Evolutionary conservation across 768 basidiomycete species (phyloP).

Genomic region (Amanita exitialis): DNA sequence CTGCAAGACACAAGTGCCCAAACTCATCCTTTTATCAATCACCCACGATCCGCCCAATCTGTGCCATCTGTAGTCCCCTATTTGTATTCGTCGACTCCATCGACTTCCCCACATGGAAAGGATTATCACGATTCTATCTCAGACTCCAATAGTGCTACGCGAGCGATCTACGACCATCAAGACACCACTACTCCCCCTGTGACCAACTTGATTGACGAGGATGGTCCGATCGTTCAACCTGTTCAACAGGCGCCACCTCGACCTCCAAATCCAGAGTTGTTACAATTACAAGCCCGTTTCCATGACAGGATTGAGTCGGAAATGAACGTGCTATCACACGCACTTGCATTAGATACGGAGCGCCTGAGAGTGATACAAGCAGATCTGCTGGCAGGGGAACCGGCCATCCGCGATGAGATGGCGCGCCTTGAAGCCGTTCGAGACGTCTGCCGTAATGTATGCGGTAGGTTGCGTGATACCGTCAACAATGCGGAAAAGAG

Average conservation of each 20-base stretch:
- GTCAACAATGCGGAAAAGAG: slow-evolving; percentile 64
- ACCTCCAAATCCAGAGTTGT: slow-evolving; percentile 84
- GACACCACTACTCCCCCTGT: slow-evolving; percentile 19
- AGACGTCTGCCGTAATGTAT: slow-evolving; percentile 80
- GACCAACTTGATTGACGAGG: slow-evolving; percentile 61
- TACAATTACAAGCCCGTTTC: slow-evolving; percentile 69
- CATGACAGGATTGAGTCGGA: slow-evolving; percentile 68
- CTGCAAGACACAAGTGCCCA: background rate
- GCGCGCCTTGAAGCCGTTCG: slow-evolving; percentile 86
- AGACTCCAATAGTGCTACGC: background rate
- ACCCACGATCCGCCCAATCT: background rate
- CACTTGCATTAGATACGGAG: slow-evolving; percentile 56
- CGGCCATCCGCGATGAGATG: slow-evolving; percentile 96
- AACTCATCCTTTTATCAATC: background rate
- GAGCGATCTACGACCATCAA: background rate
- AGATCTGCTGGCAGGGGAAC: slow-evolving; percentile 83
- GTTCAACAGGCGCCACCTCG: slow-evolving; percentile 51
- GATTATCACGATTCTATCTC: background rate
- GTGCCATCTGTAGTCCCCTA: background rate
- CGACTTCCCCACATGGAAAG: background rate
- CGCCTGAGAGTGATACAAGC: slow-evolving; percentile 71
- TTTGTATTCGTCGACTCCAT: background rate
- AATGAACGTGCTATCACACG: slow-evolving; percentile 58
- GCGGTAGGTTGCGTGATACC: slow-evolving; percentile 50
- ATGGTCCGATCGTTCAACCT: slow-evolving; percentile 15